Conservation (phyloP, 2,329 filamentous ascomycete genomes). For the Knufia petricola region DNA sequence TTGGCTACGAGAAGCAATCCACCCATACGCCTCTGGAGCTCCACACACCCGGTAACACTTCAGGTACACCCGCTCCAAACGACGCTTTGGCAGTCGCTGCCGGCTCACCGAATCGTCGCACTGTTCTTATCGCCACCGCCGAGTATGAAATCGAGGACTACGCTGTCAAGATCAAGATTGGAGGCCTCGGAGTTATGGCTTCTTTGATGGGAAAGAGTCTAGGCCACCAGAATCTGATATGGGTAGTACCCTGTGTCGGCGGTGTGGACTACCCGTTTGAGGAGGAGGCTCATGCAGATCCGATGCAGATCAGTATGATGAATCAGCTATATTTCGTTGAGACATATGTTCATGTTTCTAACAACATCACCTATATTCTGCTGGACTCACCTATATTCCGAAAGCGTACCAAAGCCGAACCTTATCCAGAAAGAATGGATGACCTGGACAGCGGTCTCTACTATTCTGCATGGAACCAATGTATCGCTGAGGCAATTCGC, state of each 20-base stretch:
- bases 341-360: slow-evolving; percentile 53
- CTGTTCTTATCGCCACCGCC: slow-evolving; percentile 59
- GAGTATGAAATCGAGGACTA: slow-evolving; percentile 64
- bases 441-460: slow-evolving; percentile 59
- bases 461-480: slow-evolving; percentile 62
- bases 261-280: slow-evolving; percentile 52
- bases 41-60: background rate
- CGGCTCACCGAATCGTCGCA: slow-evolving; percentile 40
- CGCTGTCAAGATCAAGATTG: slow-evolving; percentile 62
- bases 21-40: background rate
- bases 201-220: slow-evolving; percentile 61
- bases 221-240: slow-evolving; percentile 55
- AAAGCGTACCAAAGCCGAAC: slow-evolving; percentile 51
- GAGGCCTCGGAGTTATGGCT: slow-evolving; percentile 61
- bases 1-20: background rate
- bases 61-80: slow-evolving; percentile 10
- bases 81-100: slow-evolving; percentile 37
- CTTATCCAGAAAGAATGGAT: slow-evolving; percentile 61
- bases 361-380: slow-evolving; percentile 60
- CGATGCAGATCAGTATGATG: slow-evolving; percentile 54
- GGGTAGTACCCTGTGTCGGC: slow-evolving; percentile 53
- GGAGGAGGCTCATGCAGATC: slow-evolving; percentile 45
- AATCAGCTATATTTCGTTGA: slow-evolving; percentile 51
- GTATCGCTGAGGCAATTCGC: slow-evolving; percentile 53
- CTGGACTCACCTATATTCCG: slow-evolving; percentile 59